Evolutionary conservation across 2,329 filamentous ascomycete genomes (phyloP), one percentile per base, ranked within the genome.

Genomic region (Penicillium sp.): DNA sequence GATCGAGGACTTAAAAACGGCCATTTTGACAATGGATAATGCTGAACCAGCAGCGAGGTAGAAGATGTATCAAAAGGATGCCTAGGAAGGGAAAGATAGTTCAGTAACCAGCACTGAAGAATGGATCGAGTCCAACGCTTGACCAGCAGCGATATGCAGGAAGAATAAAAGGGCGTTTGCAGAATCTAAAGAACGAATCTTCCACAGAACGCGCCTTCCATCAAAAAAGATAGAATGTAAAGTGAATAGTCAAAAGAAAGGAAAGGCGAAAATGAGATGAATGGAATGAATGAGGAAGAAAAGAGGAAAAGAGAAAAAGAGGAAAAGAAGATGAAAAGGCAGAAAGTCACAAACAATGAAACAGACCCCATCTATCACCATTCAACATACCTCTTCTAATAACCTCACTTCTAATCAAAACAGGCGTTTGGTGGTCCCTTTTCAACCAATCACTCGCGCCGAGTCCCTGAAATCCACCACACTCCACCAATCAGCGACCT

Each of bases 1-100:
- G 40, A 65, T 56, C 2, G 63, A 61, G 8, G 58, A 57, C 44
- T 62, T 58, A 18, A 68, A 57, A 41, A 49, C 53, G 26, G 60
- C 61, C 65, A 69, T 67, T 42, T 51, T 69, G 54, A 52, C 61
- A 60, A 63, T 43, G 42, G 42, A 46, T 45, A 42, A 62, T 60
- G 62, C 67, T 68, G 68, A 54, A 54, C 69, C 69, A 55, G 69
- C 68, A 71, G 67, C 62, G 61, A 59, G 35, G 50, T 48, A 36
- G 32, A 10, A 16, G 16, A 36, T 27, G 32, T 38, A 29, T 48
- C 56, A 36, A n/a, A 26, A 32, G 13, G 48, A 58, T 27, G 45
- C 39, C 53, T 50, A 47, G 54, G 52, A 54, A 64, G 47, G 54
- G 52, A 54, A 64, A 54, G 27, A 56, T 39, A 42, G 45, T 67